Base-by-base conservation (phyloP, 495 filamentous ascomycete genomes). In the Tirmania nivea region DNA sequence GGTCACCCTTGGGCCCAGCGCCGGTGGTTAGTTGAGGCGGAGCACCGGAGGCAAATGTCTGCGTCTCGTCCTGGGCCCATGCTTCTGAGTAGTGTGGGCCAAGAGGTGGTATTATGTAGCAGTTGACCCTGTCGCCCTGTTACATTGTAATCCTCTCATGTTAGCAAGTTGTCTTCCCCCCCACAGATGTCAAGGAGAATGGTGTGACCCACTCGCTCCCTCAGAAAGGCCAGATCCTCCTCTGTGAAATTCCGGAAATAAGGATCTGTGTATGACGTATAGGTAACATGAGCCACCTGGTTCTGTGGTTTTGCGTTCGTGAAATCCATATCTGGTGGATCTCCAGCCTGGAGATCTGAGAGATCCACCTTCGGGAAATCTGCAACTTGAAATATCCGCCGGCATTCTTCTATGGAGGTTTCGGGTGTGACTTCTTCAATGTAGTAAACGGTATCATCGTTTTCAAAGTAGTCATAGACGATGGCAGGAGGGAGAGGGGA, bases 401-500 rank as follows among this genome's bases (percentile, higher is more conserved):
- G 80, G 65, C 81, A 83, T 56, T 89, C 80, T 6, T 87, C 83
- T 56, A 87, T 79, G 4, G 75, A 75, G 78, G 89, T 92, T 45
- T 74, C 79, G 3, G 76, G 71, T 6, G 71, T 74, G 9, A 86
- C 70, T 1, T 81, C 73, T 12, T 81, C 80, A 54, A 99, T 94
- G 54, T 96, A 81, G 67, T 99, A 99, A 50, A 95, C 73, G 37
- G 88, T 95, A 0, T 88, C 86, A 62, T 99, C 90, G 58, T 90
- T 80, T 39, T 88, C 89, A 60, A 99, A 94, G 1, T 84, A 81
- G 60, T 92, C 60, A 70, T 54, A 66, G 78, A 59, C 77, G 70
- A 54, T 86, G 79, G 31, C 84, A 76, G 83, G 75, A 19, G 83
- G 79, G 11, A 79, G 78, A 1, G 86, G 83, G n/a, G 80, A 75